Evolutionary conservation across 495 filamentous ascomycete genomes (phyloP), one percentile per base, ranked within the genome.

Genomic region (Physcia stellaris): DNA sequence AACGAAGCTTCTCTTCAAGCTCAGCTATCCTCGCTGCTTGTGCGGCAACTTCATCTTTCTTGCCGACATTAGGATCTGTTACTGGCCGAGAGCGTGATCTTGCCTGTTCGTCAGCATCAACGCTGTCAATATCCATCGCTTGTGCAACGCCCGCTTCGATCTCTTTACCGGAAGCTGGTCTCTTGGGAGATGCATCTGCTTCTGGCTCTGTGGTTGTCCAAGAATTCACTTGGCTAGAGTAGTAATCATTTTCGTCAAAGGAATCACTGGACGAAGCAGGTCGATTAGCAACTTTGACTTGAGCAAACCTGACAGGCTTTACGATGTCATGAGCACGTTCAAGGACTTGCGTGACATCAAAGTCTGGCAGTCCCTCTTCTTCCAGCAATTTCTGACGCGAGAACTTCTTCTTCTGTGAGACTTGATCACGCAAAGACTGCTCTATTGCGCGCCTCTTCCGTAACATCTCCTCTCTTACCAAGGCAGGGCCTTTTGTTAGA

Each of bases 211-310:
- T 42, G 3, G 46, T 50, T 13, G 47, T 62, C 29, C 69, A 71
- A 41, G 68, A 65, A 52, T 69, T 66, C 38, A 67, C 64, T 61
- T 75, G 78, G 65, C 85, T 93, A 32, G 86, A 93, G 62, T 95
- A 94, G 58, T 90, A 88, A n/a, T 83, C 86, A 47, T 90, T 86
- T 51, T 88, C 79, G 59, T 94, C 86, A 59, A 85, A 81, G 9
- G 83, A 87, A 51, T 86, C 83, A 66, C 69, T 79, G 44, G 70
- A 62, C 44, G 70, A 66, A 56, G 67, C 64, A 46, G 56, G 54
- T 39, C 57, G 63, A 60, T 74, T 72, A 40, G 45, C 52, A 45
- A 63, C 61, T 68, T 65, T 63, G 51, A 59, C 49, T 30, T 62
- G 60, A 47, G 62, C 67, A 58, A 71, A 60, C 23, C 60, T 62